Base-by-base conservation (phyloP, 345 rosid species). In the Barbarea vulgaris region DNA sequence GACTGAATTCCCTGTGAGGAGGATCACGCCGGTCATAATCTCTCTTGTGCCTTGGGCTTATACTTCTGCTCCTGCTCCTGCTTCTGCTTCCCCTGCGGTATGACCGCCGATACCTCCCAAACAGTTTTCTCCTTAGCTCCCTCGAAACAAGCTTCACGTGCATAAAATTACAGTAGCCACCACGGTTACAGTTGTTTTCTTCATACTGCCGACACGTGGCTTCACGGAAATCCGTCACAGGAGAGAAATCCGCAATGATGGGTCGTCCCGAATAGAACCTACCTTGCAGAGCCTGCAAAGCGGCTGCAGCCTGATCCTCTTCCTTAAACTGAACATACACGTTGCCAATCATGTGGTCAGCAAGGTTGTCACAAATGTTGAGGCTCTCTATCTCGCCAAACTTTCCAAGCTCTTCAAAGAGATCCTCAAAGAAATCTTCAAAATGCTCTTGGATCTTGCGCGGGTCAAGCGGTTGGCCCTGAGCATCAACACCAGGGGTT, bases 101-200 rank as follows among this genome's bases (percentile, higher is more conserved):
- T 4, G 74, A 78, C n/a, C 84, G 75, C 0, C 85, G 74, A 72
- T 85, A 81, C 78, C 89, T 86, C 57, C 97, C 96, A 72, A 85
- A 93, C 21, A 93, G 79, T 75, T 84, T 85, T 70, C 86, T 85
- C 81, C 96, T 85, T 36, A 93, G 64, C 56, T 93, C 97, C 81
- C 87, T 87, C 1, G 97, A 91, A 54, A 93, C 93, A 79, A 80
- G 78, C 81, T 91, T 93, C 52, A 93, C 90, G 36, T 90, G 97
- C 98, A 93, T 89, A 64, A 93, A 93, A 77, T 93, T 90, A 66
- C 98, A 93, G 64, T 90, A 90, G 6, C 97, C 95, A 7, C 98
- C 95, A 1, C 98, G 91, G 81, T 90, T 89, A 68, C 98, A 93
- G 73, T 75, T 87, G 54, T 91, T 84, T 76, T 91, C 96, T 83